Evolutionary conservation across 1,284 basidiomycete genomes (phyloP), one percentile per base, ranked within the genome.

Genomic region (Baeospora myosura): DNA sequence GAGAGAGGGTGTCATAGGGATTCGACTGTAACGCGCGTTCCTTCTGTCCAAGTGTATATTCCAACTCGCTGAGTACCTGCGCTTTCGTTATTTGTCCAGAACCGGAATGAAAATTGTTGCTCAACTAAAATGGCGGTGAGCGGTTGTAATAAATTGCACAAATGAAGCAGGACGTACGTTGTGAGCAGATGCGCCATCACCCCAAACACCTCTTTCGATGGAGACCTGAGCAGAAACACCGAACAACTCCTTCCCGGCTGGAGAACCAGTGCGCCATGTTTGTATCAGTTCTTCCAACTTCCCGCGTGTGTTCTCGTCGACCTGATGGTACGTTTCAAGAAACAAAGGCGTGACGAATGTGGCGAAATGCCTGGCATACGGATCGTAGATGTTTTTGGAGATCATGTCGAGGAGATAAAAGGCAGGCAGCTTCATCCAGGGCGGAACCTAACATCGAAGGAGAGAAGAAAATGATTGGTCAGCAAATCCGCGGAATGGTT

Each of bases 361-460:
- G 16, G 87, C 71, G 52, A 94, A 90, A 46, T 79, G 74, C 46
- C 80, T 78, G 20, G 88, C 87, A 64, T 95, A 97, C 10, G 92
- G 91, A 33, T 87, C 78, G 49, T 81, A 92, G 30, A 93, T 81
- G 65, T 96, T 96, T 65, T 97, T 97, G 39, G 88, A 89, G 47
- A 99, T 93, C 12, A 94, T 94, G 59, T 98, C 96, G 56, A 98
- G 74, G 8, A 98, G 76, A 61, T 98, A 99, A 53, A 98, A 89
- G 0, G 88, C 76, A 0, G 96, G 95, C 3, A 99, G 72, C 62
- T 97, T 95, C 73, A 88, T 84, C 65, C 81, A 82, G 10, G 87
- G 81, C n/a, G 80, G 81, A n/a, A 91, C 88, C 91, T 94, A 64
- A 52, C 57, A 54, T 39, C 45, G 56, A 53, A 48, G 40, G 45